Percentiles rank a stretch among this genome's conserved stretches.
Evolutionary conservation across 345 rosid species (phyloP).

Genomic region (Fremontodendron californicum): DNA sequence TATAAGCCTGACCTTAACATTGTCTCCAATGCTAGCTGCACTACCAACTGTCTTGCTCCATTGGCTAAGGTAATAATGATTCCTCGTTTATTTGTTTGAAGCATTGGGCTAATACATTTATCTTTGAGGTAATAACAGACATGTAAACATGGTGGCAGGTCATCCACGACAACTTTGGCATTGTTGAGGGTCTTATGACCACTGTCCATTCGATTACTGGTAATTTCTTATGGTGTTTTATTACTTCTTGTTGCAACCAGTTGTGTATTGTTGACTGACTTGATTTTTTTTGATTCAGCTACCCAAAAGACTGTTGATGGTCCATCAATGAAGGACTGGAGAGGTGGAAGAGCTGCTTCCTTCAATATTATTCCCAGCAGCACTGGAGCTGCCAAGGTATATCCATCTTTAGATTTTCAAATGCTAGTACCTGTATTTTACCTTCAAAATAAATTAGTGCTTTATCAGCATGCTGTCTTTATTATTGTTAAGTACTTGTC

Average conservation of each 20-base stretch:
- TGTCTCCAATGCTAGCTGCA: conserved; percentile 73
- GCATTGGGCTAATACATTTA: not conserved
- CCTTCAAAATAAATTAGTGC: not conserved
- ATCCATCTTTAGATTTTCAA: not conserved
- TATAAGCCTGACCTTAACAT: conserved; percentile 45
- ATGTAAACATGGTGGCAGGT: conserved; percentile 29
- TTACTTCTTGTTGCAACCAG: not conserved
- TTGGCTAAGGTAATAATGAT: conserved; percentile 49
- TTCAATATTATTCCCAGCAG: conserved; percentile 73
- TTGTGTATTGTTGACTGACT: not conserved
- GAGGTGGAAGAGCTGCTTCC: conserved; percentile 78
- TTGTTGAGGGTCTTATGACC: conserved; percentile 77
- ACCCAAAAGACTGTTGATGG: conserved; percentile 77
- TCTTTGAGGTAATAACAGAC: not conserved
- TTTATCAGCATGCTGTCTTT: not conserved
- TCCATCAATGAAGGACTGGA: conserved; percentile 80
- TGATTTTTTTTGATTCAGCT: conserved; percentile 25
- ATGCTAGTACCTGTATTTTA: not conserved
- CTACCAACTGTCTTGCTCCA: conserved; percentile 77
- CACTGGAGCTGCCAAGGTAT: conserved; percentile 76
- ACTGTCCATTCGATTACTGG: conserved; percentile 72
- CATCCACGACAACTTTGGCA: conserved; percentile 58
- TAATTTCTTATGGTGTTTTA: not conserved
- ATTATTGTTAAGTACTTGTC: not conserved
- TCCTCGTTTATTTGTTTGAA: not conserved